phyloP scores from a whole-genome alignment of 2,329 filamentous ascomycete species.

The Onygenales sp. region DNA sequence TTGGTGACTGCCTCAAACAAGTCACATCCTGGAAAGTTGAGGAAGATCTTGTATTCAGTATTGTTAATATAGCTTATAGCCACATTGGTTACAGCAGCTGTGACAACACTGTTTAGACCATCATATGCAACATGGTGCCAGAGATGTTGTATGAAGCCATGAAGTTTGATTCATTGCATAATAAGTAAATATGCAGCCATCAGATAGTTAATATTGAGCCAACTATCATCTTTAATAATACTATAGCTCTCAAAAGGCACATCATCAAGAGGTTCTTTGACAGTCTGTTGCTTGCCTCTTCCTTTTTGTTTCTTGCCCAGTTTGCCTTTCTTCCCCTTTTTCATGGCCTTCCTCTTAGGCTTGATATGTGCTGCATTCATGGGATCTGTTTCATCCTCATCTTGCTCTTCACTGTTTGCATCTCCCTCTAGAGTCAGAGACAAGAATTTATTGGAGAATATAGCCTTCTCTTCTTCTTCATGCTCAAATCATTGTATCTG shows the following conservation, averaged over 20 bases:
- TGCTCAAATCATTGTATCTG: constrained; percentile 3
- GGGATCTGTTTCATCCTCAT: background rate
- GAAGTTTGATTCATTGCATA: constrained; percentile 29
- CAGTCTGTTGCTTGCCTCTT: constrained; percentile 11
- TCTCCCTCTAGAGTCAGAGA: constrained; percentile 15
- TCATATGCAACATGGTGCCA: constrained; percentile 39
- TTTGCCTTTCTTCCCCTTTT: constrained; percentile 20
- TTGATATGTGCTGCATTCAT: constrained; percentile 3
- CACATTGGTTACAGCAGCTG: constrained; percentile 33
- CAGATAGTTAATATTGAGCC: constrained; percentile 32
- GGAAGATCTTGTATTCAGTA: constrained; percentile 30
- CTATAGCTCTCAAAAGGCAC: constrained; percentile 37
- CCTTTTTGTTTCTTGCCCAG: constrained; percentile 17
- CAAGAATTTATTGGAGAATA: constrained; percentile 22
- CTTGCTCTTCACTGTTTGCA: constrained; percentile 9
- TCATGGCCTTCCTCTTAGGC: constrained; percentile 14
- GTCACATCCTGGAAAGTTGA: constrained; percentile 40
- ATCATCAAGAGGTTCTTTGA: constrained; percentile 21
- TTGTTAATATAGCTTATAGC: constrained; percentile 35
- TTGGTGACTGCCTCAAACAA: constrained; percentile 36
- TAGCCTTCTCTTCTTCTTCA: constrained; percentile 16
- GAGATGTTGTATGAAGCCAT: constrained; percentile 29
- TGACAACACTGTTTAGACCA: constrained; percentile 38
- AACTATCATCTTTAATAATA: constrained; percentile 33
- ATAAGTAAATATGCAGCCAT: constrained; percentile 35